A percentile compares a stretch with the other conserved stretches of the same genome.
phyloP scores from a whole-genome alignment of 768 basidiomycete species.

The Exidia glandulosa region DNA sequence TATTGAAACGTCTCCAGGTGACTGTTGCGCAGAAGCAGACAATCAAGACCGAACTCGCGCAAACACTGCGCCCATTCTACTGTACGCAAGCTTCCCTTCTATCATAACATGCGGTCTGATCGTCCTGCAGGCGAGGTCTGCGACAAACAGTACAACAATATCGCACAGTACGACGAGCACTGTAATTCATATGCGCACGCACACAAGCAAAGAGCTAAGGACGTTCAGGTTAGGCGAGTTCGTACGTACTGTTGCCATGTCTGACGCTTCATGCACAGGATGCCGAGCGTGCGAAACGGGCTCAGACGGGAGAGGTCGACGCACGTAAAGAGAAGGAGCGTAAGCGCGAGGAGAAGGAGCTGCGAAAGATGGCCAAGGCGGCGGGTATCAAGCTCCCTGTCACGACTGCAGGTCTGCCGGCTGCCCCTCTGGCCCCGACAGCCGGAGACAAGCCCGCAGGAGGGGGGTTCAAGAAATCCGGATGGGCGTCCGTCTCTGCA shows the following conservation, averaged over 20 bases:
- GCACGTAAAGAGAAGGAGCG: constrained; percentile 78
- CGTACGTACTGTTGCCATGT: constrained; percentile 1
- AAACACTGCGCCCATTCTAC: constrained; percentile 64
- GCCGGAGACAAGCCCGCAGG: constrained; percentile 11
- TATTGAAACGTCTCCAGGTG: constrained; percentile 31
- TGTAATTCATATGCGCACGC: constrained; percentile 84
- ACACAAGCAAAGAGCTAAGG: constrained; percentile 70
- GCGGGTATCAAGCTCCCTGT: constrained; percentile 57
- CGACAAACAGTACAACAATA: constrained; percentile 80
- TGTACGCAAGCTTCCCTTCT: constrained; percentile 40
- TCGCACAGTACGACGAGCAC: constrained; percentile 82
- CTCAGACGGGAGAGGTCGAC: constrained; percentile 49
- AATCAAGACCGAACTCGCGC: constrained; percentile 55
- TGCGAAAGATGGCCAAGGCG: constrained; percentile 74
- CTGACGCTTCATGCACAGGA: not conserved
- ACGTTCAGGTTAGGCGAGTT: constrained; percentile 68
- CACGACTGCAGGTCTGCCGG: constrained; percentile 11
- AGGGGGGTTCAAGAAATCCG: constrained; percentile 31
- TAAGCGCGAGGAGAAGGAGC: constrained; percentile 74
- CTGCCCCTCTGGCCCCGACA: constrained; percentile 6
- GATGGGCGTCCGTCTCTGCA: constrained; percentile 39
- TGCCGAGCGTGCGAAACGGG: constrained; percentile 25
- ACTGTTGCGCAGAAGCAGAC: constrained; percentile 52
- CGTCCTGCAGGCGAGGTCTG: constrained; percentile 23
- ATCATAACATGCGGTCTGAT: not conserved